Evolutionary conservation across 768 basidiomycete species (phyloP).

Genomic region (Pleurotus cornucopiae): DNA sequence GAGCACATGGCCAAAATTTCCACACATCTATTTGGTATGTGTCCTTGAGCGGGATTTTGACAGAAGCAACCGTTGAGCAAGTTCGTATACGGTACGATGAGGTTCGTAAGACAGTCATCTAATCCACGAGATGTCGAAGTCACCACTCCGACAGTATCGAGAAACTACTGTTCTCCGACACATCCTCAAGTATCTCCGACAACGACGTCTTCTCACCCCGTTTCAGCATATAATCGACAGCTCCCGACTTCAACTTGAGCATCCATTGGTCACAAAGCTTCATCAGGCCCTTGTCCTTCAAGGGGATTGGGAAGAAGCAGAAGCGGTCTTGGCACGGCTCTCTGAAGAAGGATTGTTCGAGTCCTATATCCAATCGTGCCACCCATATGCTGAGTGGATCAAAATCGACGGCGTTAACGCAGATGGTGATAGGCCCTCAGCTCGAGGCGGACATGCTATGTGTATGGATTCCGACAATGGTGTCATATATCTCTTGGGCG

Average conservation of each 20-base stretch:
- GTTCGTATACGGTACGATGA: constrained; percentile 54
- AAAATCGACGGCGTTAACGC: constrained; percentile 56
- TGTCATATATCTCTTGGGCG: constrained; percentile 72
- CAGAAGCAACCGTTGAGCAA: constrained; percentile 52
- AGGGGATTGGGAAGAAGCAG: constrained; percentile 59
- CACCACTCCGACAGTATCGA: constrained; percentile 42
- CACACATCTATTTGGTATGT: constrained; percentile 82
- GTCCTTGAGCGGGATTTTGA: constrained; percentile 53
- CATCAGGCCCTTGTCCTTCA: constrained; percentile 61
- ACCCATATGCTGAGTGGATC: constrained; percentile 59
- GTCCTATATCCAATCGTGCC: constrained; percentile 50
- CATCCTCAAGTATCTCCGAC: constrained; percentile 73
- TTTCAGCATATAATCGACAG: constrained; percentile 55
- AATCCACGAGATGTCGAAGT: no score
- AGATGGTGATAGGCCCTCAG: constrained; percentile 60
- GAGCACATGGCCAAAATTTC: constrained; percentile 69
- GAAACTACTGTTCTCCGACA: constrained; percentile 64
- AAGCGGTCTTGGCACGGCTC: constrained; percentile 45
- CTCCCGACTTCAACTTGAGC: constrained; percentile 56
- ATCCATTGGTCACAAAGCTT: constrained; percentile 64
- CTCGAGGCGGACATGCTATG: constrained; percentile 80
- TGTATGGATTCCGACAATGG: constrained; percentile 64
- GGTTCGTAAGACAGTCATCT: constrained; percentile 33
- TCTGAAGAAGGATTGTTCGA: constrained; percentile 59
- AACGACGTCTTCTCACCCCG: constrained; percentile 66